Evolutionary conservation across 208 protist genomes (phyloP), one percentile per base, ranked within the genome.

Genomic region (Trypanosoma scelopori): DNA sequence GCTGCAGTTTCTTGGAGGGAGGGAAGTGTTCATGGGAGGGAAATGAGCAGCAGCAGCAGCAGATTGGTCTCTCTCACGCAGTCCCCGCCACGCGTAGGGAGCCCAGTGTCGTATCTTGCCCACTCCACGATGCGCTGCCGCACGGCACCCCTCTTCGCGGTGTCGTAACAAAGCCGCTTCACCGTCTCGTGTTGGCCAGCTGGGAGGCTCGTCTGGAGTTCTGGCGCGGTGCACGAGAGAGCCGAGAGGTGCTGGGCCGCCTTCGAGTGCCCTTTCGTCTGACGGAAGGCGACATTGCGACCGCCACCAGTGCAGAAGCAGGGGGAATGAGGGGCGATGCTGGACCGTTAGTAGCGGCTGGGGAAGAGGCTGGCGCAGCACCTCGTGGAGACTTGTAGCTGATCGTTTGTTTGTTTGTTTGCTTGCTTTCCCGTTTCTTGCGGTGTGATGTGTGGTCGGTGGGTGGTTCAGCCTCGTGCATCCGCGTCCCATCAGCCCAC

Each of bases 261-360:
- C 20, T 94, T 13, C 37, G 87, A 9, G 50, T 94, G 16, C 84
- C 82, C 5, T 94, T 94, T 67, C 49, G 46, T 35, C 55, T 94
- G 15, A 48, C 45, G 37, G 43, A 76, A 23, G 46, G 76, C 66
- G 59, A 48, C 25, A 53, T 72, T 35, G 1, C 50, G 46, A 48
- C 27, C 46, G 9, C 37, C 32, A 28, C 64, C 63, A 43, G 47
- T 47, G n/a, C 50, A 51, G 18, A 35, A 46, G 51, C 71, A 18
- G 45, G 65, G 25, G 37, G 57, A 28, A 39, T 32, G 1, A 53
- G 9, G 18, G 56, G 20, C 12, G 58, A 18, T 18, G 15, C 20
- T 3, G 16, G 20, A 16, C 41, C 49, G 51, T 11, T 55, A 3
- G 23, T 66, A 32, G 30, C 37, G 5, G 18, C 48, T 55, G 49